Percentiles rank a stretch among this genome's conserved stretches.
These are phyloP conservation scores for Corrigiola litoralis DNA, from an alignment of 179 eudicot species.

Conservation along the genomic window DNA sequence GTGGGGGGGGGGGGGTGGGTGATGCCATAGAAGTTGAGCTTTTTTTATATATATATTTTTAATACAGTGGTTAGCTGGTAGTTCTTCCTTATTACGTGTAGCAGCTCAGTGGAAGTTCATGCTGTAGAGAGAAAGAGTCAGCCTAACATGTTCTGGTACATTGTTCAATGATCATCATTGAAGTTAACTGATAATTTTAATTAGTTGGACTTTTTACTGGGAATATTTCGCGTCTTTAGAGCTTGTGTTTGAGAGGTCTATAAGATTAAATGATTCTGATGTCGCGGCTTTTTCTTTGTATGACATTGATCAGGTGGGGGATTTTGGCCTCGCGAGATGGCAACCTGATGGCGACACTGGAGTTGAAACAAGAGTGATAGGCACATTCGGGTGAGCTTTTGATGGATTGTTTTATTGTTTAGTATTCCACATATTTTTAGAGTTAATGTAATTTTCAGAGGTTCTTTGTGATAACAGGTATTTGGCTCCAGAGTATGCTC, in stretches of 20 bases:
- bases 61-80: no score
- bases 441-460: background rate
- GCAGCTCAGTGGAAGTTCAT: no score
- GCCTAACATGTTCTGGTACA: no score
- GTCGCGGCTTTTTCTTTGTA: background rate
- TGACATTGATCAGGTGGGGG: conserved; percentile 51
- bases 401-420: background rate
- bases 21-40: no score
- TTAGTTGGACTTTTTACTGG: no score
- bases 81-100: no score
- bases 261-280: background rate
- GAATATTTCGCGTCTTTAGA: background rate
- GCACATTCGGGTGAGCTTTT: conserved; percentile 62
- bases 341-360: conserved; percentile 86
- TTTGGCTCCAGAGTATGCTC: conserved; percentile 87
- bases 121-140: no score
- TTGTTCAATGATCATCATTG: no score
- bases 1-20: no score
- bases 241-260: background rate
- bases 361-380: conserved; percentile 78
- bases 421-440: background rate
- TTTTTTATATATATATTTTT: no score
- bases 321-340: conserved; percentile 86
- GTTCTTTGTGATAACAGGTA: conserved; percentile 33
- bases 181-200: no score